These are phyloP conservation scores for Rosa hybrid DNA, from an alignment of 331 rosid genomes.

Conservation along the genomic window DNA sequence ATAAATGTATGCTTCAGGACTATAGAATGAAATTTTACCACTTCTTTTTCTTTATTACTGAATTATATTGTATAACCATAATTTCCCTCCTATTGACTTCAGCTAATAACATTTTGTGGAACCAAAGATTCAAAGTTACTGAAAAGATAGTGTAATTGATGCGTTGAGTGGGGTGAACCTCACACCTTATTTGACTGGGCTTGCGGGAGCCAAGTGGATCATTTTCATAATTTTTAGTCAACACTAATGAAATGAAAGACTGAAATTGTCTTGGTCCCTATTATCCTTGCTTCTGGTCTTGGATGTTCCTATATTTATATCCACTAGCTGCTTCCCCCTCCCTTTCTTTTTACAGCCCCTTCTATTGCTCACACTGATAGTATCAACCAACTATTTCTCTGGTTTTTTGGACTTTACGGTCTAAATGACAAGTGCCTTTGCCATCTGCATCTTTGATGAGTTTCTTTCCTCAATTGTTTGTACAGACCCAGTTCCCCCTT, in stretches of 20 bases:
- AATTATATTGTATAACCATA: not conserved
- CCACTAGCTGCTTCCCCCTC: not conserved
- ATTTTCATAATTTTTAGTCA: not conserved
- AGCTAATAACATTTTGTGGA: not conserved
- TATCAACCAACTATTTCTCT: not conserved
- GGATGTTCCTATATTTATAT: not conserved
- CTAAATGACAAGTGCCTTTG: not conserved
- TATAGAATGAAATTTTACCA: not conserved
- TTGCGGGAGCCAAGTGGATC: not conserved
- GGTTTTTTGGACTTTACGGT: not conserved
- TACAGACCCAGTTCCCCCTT: constrained; percentile 61
- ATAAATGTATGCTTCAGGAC: not conserved
- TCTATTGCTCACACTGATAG: not conserved
- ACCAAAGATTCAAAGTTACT: not conserved
- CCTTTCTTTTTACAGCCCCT: not conserved
- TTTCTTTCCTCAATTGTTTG: constrained; percentile 14
- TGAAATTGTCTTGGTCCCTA: not conserved
- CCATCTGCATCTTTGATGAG: not conserved
- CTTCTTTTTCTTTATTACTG: not conserved
- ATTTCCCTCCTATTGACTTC: not conserved
- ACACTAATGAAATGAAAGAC: not conserved
- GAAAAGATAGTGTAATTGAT: not conserved
- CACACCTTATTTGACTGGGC: not conserved
- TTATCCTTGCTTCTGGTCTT: not conserved
- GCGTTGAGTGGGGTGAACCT: not conserved